Percentiles rank a stretch among this genome's conserved stretches.
phyloP scores from a whole-genome alignment of 495 filamentous ascomycete genomes.

The Podospora sp. region DNA sequence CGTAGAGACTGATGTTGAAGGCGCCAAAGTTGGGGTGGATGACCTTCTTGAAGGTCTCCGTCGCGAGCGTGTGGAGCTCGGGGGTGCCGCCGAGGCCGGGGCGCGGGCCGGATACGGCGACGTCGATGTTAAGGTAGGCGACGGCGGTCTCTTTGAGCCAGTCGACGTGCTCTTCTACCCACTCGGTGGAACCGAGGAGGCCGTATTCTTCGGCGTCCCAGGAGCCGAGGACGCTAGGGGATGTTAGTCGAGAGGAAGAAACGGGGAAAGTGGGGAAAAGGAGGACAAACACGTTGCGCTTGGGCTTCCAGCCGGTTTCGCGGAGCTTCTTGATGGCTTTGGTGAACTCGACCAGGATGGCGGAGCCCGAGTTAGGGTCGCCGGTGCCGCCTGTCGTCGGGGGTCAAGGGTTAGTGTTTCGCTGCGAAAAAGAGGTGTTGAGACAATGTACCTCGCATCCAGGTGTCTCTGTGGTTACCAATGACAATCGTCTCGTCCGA shows the following conservation, averaged over 20 bases:
- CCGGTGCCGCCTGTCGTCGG: constrained; percentile 46
- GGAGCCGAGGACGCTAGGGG: constrained; percentile 64
- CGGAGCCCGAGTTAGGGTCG: constrained; percentile 47
- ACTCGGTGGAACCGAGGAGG: constrained; percentile 82
- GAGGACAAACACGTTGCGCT: constrained; percentile 64
- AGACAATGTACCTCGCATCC: constrained; percentile 50
- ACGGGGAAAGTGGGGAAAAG: not conserved
- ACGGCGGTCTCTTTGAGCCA: constrained; percentile 75
- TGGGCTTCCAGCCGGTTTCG: constrained; percentile 75
- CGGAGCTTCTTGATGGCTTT: constrained; percentile 74
- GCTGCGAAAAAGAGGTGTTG: too few relatives aligned
- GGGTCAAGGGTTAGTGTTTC: too few relatives aligned
- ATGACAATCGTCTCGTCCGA: constrained; percentile 75
- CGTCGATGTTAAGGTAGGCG: constrained; percentile 85
- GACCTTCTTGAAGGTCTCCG: constrained; percentile 66
- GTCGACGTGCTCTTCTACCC: constrained; percentile 82
- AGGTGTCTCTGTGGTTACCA: constrained; percentile 88
- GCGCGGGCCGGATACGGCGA: constrained; percentile 78
- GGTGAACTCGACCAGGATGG: constrained; percentile 76
- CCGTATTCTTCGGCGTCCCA: constrained; percentile 93
- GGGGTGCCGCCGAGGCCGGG: constrained; percentile 70
- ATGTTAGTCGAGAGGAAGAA: not conserved
- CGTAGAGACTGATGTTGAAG: constrained; percentile 64
- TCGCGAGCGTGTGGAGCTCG: constrained; percentile 70
- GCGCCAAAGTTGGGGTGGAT: constrained; percentile 47